These are phyloP conservation scores for Ceratobasidium sp. DNA, from an alignment of 1,284 basidiomycete species.

Conservation along the genomic window DNA sequence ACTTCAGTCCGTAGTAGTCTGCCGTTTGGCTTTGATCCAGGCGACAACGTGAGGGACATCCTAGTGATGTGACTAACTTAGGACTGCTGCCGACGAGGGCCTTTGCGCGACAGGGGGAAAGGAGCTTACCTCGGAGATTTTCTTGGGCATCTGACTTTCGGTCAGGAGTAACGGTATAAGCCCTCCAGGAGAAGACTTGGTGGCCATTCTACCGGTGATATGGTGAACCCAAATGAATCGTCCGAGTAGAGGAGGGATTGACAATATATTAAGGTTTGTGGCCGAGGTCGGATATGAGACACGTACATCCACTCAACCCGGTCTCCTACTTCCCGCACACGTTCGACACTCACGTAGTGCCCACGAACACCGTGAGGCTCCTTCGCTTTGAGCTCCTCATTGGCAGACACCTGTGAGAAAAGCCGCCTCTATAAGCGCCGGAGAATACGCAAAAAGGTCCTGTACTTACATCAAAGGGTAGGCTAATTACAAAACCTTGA, in stretches of 20 bases:
- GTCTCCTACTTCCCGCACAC: conserved; percentile 2
- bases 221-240: not conserved
- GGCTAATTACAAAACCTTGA: conserved; percentile 21
- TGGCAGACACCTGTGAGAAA: not conserved
- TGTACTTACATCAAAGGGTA: conserved; percentile 18
- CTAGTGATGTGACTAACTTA: not conserved
- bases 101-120: not conserved
- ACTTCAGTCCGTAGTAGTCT: not conserved
- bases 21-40: conserved; percentile 11
- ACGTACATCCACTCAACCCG: conserved; percentile 28
- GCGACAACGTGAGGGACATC: conserved; percentile 27
- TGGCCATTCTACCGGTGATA: conserved; percentile 14
- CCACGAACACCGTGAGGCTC: conserved; percentile 23
- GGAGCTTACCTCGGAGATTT: conserved; percentile 6
- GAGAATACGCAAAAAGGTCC: not conserved
- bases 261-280: not conserved
- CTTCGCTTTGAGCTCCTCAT: not conserved
- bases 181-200: conserved; percentile 15
- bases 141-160: conserved; percentile 18
- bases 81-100: not conserved
- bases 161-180: conserved; percentile 12
- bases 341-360: conserved; percentile 29
- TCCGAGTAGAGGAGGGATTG: not conserved
- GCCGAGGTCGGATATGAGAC: not conserved
- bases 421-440: not conserved